These are phyloP conservation scores for Pestalotiopsis sp. DNA, from an alignment of 2,329 filamentous ascomycete species.

Conservation along the genomic window DNA sequence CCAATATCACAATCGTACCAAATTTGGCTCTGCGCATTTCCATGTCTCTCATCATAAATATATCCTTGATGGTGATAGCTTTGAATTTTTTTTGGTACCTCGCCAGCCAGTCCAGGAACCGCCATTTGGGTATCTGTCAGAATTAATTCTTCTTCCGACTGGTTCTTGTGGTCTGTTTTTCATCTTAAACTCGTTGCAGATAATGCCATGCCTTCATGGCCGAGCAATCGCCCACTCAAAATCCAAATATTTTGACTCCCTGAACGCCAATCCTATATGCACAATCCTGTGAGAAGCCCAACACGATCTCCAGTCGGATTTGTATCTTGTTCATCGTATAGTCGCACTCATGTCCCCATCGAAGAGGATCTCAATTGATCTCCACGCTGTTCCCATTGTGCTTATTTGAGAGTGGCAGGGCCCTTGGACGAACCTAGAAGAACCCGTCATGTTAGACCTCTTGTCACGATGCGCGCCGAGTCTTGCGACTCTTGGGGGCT, in stretches of 20 bases:
- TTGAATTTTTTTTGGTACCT: background rate
- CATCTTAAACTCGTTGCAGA: too few species aligned
- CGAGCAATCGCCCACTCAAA: background rate
- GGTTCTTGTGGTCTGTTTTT: background rate
- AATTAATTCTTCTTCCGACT: background rate
- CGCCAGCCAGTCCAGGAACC: background rate
- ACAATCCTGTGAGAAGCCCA: background rate
- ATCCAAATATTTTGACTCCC: background rate
- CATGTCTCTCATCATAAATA: background rate
- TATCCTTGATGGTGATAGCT: background rate
- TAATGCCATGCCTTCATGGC: background rate
- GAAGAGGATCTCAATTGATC: too few species aligned
- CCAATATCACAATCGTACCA: background rate
- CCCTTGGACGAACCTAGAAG: too few species aligned
- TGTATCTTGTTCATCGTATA: background rate
- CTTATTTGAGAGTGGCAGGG: too few species aligned
- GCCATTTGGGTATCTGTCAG: background rate
- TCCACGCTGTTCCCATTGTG: too few species aligned
- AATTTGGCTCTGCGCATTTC: background rate
- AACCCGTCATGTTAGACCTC: too few species aligned
- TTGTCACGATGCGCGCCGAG: background rate
- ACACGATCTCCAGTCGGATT: background rate
- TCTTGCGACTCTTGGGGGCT: background rate
- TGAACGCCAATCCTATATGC: slow-evolving; percentile 7
- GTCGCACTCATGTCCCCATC: background rate